Percentiles rank a stretch among this genome's conserved stretches.
phyloP scores from a whole-genome alignment of 2,329 filamentous ascomycete genomes.

The Cladophialophora carrionii region DNA sequence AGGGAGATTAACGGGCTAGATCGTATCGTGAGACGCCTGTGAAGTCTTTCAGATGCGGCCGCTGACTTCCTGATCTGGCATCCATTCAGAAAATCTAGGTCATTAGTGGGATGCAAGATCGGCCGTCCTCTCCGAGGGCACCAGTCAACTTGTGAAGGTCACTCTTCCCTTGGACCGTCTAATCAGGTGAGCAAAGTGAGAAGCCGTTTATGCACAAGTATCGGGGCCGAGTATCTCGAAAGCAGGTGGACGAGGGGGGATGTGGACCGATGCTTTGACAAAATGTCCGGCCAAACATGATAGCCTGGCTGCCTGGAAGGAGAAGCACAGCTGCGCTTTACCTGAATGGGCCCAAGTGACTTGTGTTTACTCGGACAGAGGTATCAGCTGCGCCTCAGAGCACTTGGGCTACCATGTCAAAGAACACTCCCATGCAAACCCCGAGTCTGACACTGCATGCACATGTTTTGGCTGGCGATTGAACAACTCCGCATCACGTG shows the following conservation, averaged over 20 bases:
- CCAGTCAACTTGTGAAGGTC: background rate
- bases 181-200: background rate
- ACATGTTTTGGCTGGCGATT: background rate
- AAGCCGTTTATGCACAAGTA: background rate
- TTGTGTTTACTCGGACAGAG: background rate
- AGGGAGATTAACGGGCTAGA: background rate
- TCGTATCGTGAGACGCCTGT: background rate
- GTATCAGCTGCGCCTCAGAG: background rate
- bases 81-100: background rate
- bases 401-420: background rate
- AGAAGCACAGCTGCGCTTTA: background rate
- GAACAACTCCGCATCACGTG: background rate
- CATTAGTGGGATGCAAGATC: background rate
- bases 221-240: background rate
- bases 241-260: background rate
- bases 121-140: background rate
- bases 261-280: background rate
- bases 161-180: too few species aligned
- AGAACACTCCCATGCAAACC: background rate
- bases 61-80: background rate
- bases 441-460: background rate
- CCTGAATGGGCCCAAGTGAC: background rate
- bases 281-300: background rate
- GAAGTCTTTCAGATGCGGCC: background rate
- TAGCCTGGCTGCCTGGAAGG: background rate